phyloP scores from a whole-genome alignment of 2,329 filamentous ascomycete species.

The Exophiala sp. region DNA sequence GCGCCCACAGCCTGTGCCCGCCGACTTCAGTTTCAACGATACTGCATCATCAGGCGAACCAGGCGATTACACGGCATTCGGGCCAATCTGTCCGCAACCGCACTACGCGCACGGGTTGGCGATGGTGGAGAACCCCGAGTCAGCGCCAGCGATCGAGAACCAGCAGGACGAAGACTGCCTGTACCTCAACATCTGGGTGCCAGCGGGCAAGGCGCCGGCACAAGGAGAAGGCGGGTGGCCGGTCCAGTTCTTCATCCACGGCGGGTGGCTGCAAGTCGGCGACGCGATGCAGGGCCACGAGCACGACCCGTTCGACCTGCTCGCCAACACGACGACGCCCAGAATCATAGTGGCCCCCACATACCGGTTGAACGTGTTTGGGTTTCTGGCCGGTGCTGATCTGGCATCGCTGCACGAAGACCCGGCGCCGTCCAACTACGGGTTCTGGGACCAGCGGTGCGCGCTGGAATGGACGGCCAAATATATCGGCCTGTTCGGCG shows the following conservation, averaged over 20 bases:
- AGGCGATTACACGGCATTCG: conserved; percentile 38
- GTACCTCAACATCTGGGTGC: conserved; percentile 47
- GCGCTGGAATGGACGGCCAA: conserved; percentile 49
- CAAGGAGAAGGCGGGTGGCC: conserved; percentile 31
- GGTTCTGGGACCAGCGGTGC: conserved; percentile 46
- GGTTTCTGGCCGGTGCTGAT: conserved; percentile 43
- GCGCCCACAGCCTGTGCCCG: conserved; percentile 35
- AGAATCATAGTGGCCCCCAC: conserved; percentile 43
- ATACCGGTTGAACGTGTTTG: conserved; percentile 47
- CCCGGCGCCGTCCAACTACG: conserved; percentile 37
- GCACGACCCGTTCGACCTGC: conserved; percentile 43
- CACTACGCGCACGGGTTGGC: conserved; percentile 29
- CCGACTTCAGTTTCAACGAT: conserved; percentile 30
- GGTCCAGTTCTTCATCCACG: conserved; percentile 37
- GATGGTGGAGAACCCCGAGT: conserved; percentile 29
- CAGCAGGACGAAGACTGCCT: conserved; percentile 46
- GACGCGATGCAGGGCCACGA: conserved; percentile 40
- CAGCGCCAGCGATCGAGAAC: conserved; percentile 27
- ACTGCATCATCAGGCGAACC: conserved; percentile 25
- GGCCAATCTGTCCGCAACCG: conserved; percentile 39
- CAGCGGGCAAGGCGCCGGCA: conserved; percentile 28
- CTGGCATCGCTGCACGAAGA: conserved; percentile 33
- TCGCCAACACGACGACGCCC: conserved; percentile 32
- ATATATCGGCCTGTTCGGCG: conserved; percentile 45
- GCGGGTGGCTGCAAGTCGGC: conserved; percentile 47